These are phyloP conservation scores for Trichophyton mentagrophytes DNA, from an alignment of 2,329 filamentous ascomycete genomes.

Conservation along the genomic window DNA sequence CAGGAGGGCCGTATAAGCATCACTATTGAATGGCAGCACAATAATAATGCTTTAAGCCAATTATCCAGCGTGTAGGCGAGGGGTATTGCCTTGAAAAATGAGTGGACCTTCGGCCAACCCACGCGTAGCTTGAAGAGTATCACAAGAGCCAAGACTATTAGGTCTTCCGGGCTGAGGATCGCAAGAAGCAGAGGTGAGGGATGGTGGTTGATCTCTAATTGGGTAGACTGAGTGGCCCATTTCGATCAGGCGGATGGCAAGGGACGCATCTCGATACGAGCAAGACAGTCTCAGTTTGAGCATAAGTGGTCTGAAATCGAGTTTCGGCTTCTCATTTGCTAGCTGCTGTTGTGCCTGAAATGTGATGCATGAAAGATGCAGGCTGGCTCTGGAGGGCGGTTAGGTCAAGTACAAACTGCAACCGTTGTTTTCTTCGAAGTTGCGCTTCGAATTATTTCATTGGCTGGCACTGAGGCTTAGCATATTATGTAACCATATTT, in stretches of 20 bases:
- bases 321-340: not conserved
- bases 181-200: not conserved
- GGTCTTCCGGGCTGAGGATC: not conserved
- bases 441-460: not conserved
- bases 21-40: too few relatives aligned
- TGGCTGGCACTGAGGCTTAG: not conserved
- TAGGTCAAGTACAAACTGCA: not conserved
- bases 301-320: not conserved
- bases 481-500: not conserved
- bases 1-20: not conserved
- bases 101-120: not conserved
- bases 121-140: not conserved
- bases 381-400: not conserved
- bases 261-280: not conserved
- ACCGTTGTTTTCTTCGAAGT: too few relatives aligned
- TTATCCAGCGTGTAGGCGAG: not conserved
- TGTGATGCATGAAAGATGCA: constrained; percentile 2
- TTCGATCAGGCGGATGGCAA: not conserved
- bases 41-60: not conserved
- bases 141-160: not conserved
- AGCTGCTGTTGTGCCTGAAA: constrained; percentile 4
- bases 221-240: not conserved
- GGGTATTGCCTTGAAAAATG: not conserved
- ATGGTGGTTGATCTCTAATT: not conserved
- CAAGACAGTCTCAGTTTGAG: not conserved